phyloP scores from a whole-genome alignment of 148 eudicot species.

The Chenopodium quinoa region DNA sequence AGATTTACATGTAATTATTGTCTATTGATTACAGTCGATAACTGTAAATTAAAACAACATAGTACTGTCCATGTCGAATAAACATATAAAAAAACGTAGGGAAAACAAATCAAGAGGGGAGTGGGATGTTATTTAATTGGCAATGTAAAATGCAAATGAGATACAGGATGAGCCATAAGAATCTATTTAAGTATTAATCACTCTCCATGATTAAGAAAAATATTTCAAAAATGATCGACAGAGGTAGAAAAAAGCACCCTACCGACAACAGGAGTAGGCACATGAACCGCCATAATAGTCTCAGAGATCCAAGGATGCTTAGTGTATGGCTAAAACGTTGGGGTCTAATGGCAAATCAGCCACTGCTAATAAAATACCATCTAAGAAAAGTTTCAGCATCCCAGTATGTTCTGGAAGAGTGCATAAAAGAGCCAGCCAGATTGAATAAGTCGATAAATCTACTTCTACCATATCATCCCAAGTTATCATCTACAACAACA shows the following conservation, averaged over 20 bases:
- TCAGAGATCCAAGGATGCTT: background rate
- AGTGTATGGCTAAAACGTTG: too few species aligned
- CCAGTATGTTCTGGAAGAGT: too few species aligned
- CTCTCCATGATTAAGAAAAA: background rate
- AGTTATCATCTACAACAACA: background rate
- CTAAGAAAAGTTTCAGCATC: background rate
- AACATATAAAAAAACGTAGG: background rate
- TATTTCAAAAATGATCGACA: too few species aligned
- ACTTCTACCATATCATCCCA: background rate
- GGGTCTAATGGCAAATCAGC: background rate
- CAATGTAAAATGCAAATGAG: background rate
- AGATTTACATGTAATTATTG: too few species aligned
- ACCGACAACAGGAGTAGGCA: background rate
- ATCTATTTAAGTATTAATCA: background rate
- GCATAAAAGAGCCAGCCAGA: background rate
- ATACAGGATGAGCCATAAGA: background rate
- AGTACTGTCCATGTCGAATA: too few species aligned
- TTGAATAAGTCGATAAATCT: background rate
- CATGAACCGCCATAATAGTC: background rate
- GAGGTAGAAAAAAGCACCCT: background rate
- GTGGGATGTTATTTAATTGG: background rate
- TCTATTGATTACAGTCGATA: too few species aligned
- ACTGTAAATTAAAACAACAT: too few species aligned
- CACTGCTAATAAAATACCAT: background rate
- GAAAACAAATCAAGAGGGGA: background rate